phyloP scores from a whole-genome alignment of 768 basidiomycete genomes.

The Hydnomerulius pinastri region DNA sequence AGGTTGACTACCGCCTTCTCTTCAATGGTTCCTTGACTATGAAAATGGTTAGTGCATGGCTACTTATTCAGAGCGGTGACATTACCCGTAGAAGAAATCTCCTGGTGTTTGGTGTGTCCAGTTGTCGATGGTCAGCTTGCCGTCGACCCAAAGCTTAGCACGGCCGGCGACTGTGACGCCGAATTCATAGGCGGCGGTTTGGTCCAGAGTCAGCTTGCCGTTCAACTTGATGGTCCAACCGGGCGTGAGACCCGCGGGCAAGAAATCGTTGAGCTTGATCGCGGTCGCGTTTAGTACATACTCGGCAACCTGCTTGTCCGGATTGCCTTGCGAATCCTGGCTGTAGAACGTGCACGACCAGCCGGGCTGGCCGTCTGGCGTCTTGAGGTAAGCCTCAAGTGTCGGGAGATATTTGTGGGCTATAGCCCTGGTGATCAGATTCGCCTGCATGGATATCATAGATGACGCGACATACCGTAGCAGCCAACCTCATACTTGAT shows the following conservation, averaged over 20 bases:
- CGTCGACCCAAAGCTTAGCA: conserved; percentile 65
- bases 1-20: conserved; percentile 55
- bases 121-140: conserved; percentile 63
- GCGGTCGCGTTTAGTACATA: conserved; percentile 60
- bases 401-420: conserved; percentile 72
- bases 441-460: neutral
- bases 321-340: conserved; percentile 50
- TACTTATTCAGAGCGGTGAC: too few species aligned
- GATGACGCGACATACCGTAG: conserved; percentile 45
- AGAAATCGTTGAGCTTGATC: conserved; percentile 66
- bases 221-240: conserved; percentile 60
- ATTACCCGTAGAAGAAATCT: conserved; percentile 70
- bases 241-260: conserved; percentile 53
- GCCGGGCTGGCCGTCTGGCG: conserved; percentile 53
- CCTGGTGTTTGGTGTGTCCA: conserved; percentile 69
- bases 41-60: conserved; percentile 29
- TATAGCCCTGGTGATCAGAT: conserved; percentile 19
- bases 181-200: conserved; percentile 54
- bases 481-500: conserved; percentile 64
- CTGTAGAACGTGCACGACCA: conserved; percentile 68
- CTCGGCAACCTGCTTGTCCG: conserved; percentile 44
- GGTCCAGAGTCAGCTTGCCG: conserved; percentile 52
- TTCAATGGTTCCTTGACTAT: conserved; percentile 66
- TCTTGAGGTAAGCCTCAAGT: conserved; percentile 58
- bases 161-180: conserved; percentile 64